Evolutionary conservation across 2,329 filamentous ascomycete genomes (phyloP), one percentile per base, ranked within the genome.

Genomic region (Dactylonectria macrodidyma): DNA sequence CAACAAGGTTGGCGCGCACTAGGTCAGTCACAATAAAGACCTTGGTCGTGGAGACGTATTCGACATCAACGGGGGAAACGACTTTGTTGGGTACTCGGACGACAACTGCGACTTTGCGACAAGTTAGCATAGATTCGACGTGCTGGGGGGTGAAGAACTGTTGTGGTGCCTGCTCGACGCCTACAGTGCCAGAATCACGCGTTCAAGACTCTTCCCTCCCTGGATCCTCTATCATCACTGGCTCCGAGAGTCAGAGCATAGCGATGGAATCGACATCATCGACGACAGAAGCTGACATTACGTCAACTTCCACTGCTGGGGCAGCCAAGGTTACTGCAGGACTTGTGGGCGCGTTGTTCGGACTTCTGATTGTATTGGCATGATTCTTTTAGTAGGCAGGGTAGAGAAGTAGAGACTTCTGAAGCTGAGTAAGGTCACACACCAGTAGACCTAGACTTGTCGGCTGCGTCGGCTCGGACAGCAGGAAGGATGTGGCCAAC

Each of bases 11-110:
- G 47, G 47, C 71, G 26, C 71, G 68, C 41, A 76, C 75, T 1
- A 46, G 67, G 57, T 65, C 73, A 16, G 69, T 69, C 3, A 76
- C 69, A 2, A 71, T 76, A 46, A 63, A 71, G 50, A 74, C 74
- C 11, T 62, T 72, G 22, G 56, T 76, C 5, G 65, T 75, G 52
- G 74, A 76, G 59, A 66, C 71, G 22, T 76, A 76, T 71, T 76
- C 74, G 71, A 76, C 75, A 9, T 73, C 63, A 65, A 76, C 69
- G 6, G 73, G 73, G 22, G 72, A 74, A 50, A 65, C 30, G 11
- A 65, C 70, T 26, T 52, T 73, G 36, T 62, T 54, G 10, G 72
- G 67, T 4, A 74, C 73, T 51, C 63, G 57, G 50, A 73, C 70
- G 38, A 74, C 72, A 57, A 71, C 70, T 36, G 67, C 71, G 48